Conservation (phyloP, 495 filamentous ascomycete genomes). For the Acidomyces sp. region DNA sequence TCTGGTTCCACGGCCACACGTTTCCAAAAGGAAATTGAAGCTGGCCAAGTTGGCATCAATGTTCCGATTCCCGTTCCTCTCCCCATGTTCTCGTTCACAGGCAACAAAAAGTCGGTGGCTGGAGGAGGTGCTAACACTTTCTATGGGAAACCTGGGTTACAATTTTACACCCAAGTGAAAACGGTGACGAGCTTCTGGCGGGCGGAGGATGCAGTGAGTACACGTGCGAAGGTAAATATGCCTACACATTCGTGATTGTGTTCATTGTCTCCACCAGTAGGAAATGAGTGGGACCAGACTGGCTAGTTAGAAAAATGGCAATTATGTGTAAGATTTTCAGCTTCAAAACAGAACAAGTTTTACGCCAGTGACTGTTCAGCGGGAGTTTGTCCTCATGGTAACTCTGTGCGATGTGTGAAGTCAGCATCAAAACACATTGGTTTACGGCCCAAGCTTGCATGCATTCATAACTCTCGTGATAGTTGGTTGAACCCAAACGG, state of each 20-base stretch:
- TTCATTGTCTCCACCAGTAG: slow-evolving; percentile 6
- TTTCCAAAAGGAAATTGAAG: slow-evolving; percentile 64
- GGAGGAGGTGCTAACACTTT: slow-evolving; percentile 90
- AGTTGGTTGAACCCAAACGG: too few relatives aligned
- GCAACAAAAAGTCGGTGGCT: slow-evolving; percentile 92
- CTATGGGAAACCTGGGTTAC: slow-evolving; percentile 81
- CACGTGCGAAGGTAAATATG: slow-evolving; percentile 80
- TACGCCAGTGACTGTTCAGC: too few relatives aligned
- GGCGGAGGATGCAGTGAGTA: slow-evolving; percentile 65
- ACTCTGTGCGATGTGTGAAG: too few relatives aligned
- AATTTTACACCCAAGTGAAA: slow-evolving; percentile 95
- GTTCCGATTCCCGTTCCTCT: slow-evolving; percentile 62
- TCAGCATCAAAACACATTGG: too few relatives aligned
- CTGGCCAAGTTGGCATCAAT: slow-evolving; percentile 69
- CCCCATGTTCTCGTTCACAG: slow-evolving; percentile 95
- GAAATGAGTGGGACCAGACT: too few relatives aligned
- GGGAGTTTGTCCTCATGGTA: too few relatives aligned
- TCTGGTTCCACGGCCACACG: slow-evolving; percentile 46
- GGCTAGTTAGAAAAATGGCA: too few relatives aligned
- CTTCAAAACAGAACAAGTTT: too few relatives aligned
- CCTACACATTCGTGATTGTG: slow-evolving; percentile 52
- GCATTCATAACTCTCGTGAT: too few relatives aligned
- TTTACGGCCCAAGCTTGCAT: too few relatives aligned
- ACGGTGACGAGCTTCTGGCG: slow-evolving; percentile 91
- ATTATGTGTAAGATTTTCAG: too few relatives aligned